These are phyloP conservation scores for Ananas comosus DNA, from an alignment of 176 grass and related monocot genomes.

Conservation along the genomic window DNA sequence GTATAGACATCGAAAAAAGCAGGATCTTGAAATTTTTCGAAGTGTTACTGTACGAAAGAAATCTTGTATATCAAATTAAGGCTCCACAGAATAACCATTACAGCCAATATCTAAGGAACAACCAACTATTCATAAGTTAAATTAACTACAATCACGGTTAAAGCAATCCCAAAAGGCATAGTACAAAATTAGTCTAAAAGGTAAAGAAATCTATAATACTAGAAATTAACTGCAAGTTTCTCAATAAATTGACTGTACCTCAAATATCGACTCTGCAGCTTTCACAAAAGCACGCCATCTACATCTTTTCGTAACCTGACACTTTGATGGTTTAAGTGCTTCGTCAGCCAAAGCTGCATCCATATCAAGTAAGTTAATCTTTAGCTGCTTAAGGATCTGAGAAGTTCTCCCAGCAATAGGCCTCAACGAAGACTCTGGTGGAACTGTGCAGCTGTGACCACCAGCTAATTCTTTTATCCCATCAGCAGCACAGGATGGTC, in stretches of 20 bases:
- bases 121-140: too few species aligned
- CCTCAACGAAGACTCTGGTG: conserved; percentile 63
- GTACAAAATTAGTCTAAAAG: not conserved
- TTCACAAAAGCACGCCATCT: conserved; percentile 92
- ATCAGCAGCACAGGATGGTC: conserved; percentile 35
- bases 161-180: too few species aligned
- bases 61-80: too few species aligned
- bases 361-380: conserved; percentile 87
- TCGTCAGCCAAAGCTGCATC: conserved; percentile 75
- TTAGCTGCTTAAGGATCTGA: conserved; percentile 67
- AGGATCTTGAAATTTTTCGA: too few species aligned
- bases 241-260: conserved; percentile 40
- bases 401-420: conserved; percentile 60
- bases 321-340: conserved; percentile 55
- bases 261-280: conserved; percentile 73
- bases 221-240: not conserved
- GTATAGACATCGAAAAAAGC: too few species aligned
- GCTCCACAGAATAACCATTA: too few species aligned
- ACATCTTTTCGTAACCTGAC: conserved; percentile 45
- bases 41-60: too few species aligned
- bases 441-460: conserved; percentile 49
- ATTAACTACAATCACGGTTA: too few species aligned
- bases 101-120: too few species aligned
- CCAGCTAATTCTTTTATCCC: conserved; percentile 35
- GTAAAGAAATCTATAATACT: not conserved